Conservation (phyloP, 2,329 filamentous ascomycete species). For the Penicillium janthinellum region DNA sequence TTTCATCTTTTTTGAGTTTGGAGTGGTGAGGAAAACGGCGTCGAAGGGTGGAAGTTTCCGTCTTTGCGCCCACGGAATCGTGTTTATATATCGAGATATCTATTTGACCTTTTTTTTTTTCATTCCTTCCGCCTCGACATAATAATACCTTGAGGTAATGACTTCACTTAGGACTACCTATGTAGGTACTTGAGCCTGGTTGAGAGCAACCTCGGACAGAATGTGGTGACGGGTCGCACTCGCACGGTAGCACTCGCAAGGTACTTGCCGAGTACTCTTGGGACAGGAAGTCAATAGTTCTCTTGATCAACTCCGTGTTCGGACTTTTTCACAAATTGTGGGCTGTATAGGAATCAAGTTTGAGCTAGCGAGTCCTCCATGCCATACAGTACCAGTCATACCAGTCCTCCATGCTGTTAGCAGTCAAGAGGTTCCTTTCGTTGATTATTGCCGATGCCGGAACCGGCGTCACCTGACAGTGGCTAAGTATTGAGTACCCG, state of each 20-base stretch:
- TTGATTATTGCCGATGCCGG: neutral
- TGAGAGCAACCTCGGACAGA: neutral
- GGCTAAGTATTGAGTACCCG: neutral
- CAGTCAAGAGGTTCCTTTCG: neutral
- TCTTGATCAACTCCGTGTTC: neutral
- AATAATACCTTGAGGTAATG: no score
- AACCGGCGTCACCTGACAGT: conserved; percentile 9
- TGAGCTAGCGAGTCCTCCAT: no score
- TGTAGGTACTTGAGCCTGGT: neutral
- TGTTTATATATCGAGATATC: conserved; percentile 22
- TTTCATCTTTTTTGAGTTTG: conserved; percentile 15
- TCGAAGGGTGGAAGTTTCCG: conserved; percentile 14
- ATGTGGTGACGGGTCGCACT: neutral
- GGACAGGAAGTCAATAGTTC: neutral
- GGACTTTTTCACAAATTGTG: no score
- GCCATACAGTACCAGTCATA: no score
- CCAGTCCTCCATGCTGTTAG: neutral
- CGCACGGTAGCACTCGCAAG: neutral
- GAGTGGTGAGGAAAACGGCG: conserved; percentile 20
- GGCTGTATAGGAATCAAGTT: neutral
- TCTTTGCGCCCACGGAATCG: conserved; percentile 11
- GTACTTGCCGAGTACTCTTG: neutral
- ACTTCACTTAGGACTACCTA: neutral
- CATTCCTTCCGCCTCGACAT: neutral
- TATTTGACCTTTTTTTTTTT: neutral